A percentile compares a stretch with the other conserved stretches of the same genome.
phyloP scores from a whole-genome alignment of 179 eudicot genomes.

The Beta macrorhiza region DNA sequence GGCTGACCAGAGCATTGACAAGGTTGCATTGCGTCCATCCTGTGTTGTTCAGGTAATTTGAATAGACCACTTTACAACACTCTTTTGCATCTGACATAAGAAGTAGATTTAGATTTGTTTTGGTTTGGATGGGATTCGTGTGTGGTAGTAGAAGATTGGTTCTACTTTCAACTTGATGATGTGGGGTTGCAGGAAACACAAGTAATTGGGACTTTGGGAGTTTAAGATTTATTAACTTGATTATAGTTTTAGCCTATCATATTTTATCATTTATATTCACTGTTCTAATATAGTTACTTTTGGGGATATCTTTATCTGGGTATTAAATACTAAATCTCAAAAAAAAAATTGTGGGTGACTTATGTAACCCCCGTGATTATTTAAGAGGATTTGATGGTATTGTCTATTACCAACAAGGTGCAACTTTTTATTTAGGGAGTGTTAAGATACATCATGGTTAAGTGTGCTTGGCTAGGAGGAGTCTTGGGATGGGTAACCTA shows the following conservation, averaged over 20 bases:
- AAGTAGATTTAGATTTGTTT: not conserved
- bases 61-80: conserved; percentile 2
- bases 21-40: conserved; percentile 84
- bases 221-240: not conserved
- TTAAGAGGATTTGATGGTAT: too few species aligned
- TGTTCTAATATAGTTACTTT: not conserved
- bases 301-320: not conserved
- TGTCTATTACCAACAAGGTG: too few species aligned
- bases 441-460: too few species aligned
- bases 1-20: conserved; percentile 58
- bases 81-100: not conserved
- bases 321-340: not conserved
- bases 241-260: not conserved
- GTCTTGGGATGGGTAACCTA: too few species aligned
- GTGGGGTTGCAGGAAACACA: not conserved
- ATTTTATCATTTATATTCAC: not conserved
- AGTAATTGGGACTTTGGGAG: not conserved
- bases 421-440: too few species aligned
- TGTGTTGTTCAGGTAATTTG: conserved; percentile 74
- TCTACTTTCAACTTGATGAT: conserved; percentile 1
- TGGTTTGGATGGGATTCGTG: not conserved
- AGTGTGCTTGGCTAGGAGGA: too few species aligned
- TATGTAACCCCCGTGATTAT: too few species aligned
- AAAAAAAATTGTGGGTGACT: too few species aligned
- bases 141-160: not conserved